Base-by-base conservation (phyloP, 2,329 filamentous ascomycete species). In the Dothidotthia symphoricarpi region DNA sequence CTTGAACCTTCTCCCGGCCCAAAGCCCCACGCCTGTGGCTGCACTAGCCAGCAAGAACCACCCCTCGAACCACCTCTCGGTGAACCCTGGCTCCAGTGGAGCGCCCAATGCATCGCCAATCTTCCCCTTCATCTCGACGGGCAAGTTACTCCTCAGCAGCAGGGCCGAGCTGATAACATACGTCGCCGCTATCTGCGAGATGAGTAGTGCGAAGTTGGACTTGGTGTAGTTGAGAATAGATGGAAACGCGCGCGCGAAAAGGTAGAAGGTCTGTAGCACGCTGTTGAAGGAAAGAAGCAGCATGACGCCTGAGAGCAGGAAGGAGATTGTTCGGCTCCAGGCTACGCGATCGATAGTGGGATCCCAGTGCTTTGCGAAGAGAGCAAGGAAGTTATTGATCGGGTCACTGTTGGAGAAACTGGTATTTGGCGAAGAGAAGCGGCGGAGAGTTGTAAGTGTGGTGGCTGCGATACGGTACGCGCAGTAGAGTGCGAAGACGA, bases 311-410 rank as follows among this genome's bases (percentile, higher is more conserved):
- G 84, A 88, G 4, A 95, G 75, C 15, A 88, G 71, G 66, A 95
- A 94, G 42, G 85, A 88, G 49, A 94, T 90, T 59, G 88, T 86
- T 19, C 87, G 83, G 15, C 86, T 83, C 87, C 88, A 94, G 8
- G 86, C 85, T 9, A 81, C 77, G 57, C 88, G 86, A 67, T 95
- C 86, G 16, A 95, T 77, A 43, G 83, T 80, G 3, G 86, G 86
- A 59, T 94, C 86, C 79, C 86, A 90, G 68, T 94, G 86, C 39
- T 85, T 83, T 3, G 86, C 87, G 13, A 95, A 69, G 10, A 94
- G 75, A 4, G 86, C 86, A 7, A 95, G 78, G 45, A 91, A 76
- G 48, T 88, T 85, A 69, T 86, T 94, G 61, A 95, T 86, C 1
- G 88, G 88, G 60, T 95, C 89, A 12, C 82, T 83, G 36, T 80